Evolutionary conservation across 2,329 filamentous ascomycete genomes (phyloP).

Genomic region (Cladophialophora bantiana): DNA sequence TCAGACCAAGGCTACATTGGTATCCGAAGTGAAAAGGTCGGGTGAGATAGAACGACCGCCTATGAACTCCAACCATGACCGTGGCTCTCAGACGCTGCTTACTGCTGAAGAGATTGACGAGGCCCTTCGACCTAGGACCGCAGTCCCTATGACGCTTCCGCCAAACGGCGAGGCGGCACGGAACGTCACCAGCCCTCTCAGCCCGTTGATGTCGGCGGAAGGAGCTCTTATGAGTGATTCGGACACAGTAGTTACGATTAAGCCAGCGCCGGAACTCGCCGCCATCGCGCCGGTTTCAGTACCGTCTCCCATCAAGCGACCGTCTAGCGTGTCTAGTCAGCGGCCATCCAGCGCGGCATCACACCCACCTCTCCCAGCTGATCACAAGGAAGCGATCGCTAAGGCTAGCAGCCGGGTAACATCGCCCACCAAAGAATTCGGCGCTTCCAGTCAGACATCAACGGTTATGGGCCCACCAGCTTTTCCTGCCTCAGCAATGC

Average conservation of each 20-base stretch:
- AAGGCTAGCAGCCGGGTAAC: constrained; percentile 70
- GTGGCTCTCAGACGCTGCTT: constrained; percentile 80
- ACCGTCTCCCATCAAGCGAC: constrained; percentile 59
- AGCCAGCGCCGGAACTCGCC: constrained; percentile 7
- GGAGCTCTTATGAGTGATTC: constrained; percentile 1
- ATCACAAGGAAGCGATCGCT: constrained; percentile 85
- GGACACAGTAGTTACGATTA: not conserved
- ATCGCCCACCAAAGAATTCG: constrained; percentile 42
- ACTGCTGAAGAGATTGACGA: constrained; percentile 83
- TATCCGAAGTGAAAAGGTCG: not conserved
- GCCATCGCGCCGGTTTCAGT: not conserved
- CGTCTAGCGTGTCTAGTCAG: constrained; percentile 75
- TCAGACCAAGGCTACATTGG: constrained; percentile 39
- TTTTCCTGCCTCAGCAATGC: constrained; percentile 78
- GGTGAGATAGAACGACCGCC: constrained; percentile 24
- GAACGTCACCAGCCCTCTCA: constrained; percentile 21
- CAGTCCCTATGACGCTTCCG: constrained; percentile 45
- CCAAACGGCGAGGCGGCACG: constrained; percentile 45
- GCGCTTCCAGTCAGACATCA: constrained; percentile 22
- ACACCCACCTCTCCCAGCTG: constrained; percentile 76
- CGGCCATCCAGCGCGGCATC: constrained; percentile 54
- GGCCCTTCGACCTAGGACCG: constrained; percentile 59
- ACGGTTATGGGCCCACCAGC: constrained; percentile 81
- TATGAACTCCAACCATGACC: constrained; percentile 65
- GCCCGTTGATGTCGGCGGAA: constrained; percentile 32